Evolutionary conservation across 1,284 basidiomycete species (phyloP).

Genomic region (Ceratobasidium papillatum): DNA sequence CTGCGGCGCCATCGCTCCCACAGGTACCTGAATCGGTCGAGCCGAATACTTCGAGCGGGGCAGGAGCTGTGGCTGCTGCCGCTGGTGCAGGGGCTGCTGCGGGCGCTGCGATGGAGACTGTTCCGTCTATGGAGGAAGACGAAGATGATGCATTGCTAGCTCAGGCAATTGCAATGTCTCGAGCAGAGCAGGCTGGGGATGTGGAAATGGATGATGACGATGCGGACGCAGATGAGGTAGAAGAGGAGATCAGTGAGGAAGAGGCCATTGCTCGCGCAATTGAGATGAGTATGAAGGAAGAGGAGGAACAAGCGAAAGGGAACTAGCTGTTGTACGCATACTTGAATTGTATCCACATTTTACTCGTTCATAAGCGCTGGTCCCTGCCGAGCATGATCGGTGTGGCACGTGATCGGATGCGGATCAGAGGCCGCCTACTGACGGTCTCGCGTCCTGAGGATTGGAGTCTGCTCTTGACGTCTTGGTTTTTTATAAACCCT

Average conservation of each 20-base stretch:
- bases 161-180: conserved; percentile 48
- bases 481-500: not conserved
- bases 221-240: conserved; percentile 44
- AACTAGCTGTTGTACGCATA: conserved; percentile 21
- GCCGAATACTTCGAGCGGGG: not conserved
- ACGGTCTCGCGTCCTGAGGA: conserved; percentile 9
- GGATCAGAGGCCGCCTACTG: conserved; percentile 24
- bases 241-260: conserved; percentile 45
- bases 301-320: conserved; percentile 48
- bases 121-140: conserved; percentile 45
- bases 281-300: conserved; percentile 63
- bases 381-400: conserved; percentile 18
- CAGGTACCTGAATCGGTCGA: conserved; percentile 42
- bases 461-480: not conserved
- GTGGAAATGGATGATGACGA: conserved; percentile 43
- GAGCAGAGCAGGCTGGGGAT: conserved; percentile 43
- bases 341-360: conserved; percentile 8
- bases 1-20: conserved; percentile 44
- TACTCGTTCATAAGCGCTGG: not conserved
- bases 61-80: conserved; percentile 51
- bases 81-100: conserved; percentile 49
- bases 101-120: conserved; percentile 36
- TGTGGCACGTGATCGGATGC: conserved; percentile 36
- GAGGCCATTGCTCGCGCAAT: conserved; percentile 71
- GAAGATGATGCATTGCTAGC: conserved; percentile 48